These are phyloP conservation scores for Filosporella fistucella DNA, from an alignment of 495 filamentous ascomycete genomes.

Conservation along the genomic window DNA sequence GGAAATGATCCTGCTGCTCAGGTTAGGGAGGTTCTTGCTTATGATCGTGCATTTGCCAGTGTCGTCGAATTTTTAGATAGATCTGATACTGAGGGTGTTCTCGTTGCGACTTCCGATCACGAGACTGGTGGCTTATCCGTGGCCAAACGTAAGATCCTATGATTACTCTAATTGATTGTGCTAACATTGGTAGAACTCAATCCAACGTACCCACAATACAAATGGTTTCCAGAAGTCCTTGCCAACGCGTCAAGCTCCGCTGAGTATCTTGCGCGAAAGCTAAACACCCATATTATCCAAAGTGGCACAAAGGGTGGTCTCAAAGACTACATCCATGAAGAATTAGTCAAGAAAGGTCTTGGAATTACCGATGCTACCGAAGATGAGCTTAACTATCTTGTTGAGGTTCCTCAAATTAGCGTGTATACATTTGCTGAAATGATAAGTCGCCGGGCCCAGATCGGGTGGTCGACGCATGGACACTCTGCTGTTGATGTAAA, in stretches of 20 bases:
- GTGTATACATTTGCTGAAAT: conserved; percentile 73
- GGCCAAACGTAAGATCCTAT: conserved; percentile 58
- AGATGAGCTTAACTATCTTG: conserved; percentile 62
- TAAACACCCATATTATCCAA: conserved; percentile 49
- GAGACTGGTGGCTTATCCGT: conserved; percentile 87
- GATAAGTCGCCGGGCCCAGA: conserved; percentile 78
- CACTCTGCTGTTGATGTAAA: conserved; percentile 90
- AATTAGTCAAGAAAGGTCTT: conserved; percentile 59
- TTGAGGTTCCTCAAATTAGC: conserved; percentile 46
- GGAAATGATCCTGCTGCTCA: conserved; percentile 93
- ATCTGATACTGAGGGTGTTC: conserved; percentile 65
- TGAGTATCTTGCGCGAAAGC: conserved; percentile 58
- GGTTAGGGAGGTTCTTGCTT: conserved; percentile 89
- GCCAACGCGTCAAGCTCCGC: conserved; percentile 77
- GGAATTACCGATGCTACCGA: conserved; percentile 72
- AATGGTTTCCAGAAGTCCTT: conserved; percentile 80
- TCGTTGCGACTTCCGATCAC: conserved; percentile 90
- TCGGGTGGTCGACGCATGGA: conserved; percentile 90
- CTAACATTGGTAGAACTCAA: conserved; percentile 10
- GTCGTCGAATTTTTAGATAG: conserved; percentile 82
- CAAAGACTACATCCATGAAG: conserved; percentile 51
- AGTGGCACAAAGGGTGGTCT: conserved; percentile 27
- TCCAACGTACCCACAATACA: conserved; percentile 60
- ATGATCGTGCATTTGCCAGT: conserved; percentile 77
- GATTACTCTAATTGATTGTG: background rate